Evolutionary conservation across 2,329 filamentous ascomycete species (phyloP).

Genomic region (Chalaropsis thielavioides): DNA sequence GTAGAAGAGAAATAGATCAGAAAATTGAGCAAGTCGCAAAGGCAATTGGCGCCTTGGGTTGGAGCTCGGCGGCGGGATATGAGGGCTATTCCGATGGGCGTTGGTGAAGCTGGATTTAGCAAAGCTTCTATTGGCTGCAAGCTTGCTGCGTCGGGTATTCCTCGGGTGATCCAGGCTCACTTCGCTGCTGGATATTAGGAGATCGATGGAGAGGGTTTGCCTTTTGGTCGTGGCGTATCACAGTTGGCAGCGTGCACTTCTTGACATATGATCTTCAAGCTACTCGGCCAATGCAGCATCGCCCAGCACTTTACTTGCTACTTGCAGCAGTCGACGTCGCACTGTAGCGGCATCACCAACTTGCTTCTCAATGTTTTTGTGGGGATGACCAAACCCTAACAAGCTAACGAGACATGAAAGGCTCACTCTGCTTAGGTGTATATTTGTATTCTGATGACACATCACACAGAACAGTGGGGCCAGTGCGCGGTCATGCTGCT

Average conservation of each 20-base stretch:
- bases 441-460: neutral
- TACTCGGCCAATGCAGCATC: too few species aligned
- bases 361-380: too few species aligned
- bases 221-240: neutral
- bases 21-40: neutral
- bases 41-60: neutral
- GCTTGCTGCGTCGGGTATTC: neutral
- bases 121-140: neutral
- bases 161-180: neutral
- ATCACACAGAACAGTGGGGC: neutral
- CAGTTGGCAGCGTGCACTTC: neutral
- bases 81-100: conserved; percentile 1
- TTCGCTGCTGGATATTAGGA: neutral
- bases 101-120: conserved; percentile 6
- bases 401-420: too few species aligned
- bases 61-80: neutral
- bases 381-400: too few species aligned
- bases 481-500: neutral
- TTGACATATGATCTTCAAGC: too few species aligned
- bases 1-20: neutral
- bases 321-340: too few species aligned
- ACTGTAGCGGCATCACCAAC: too few species aligned
- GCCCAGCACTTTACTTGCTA: too few species aligned
- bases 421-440: neutral
- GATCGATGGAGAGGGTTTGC: neutral